Evolutionary conservation across 2,329 filamentous ascomycete genomes (phyloP).

Genomic region (Huntiella savannae): DNA sequence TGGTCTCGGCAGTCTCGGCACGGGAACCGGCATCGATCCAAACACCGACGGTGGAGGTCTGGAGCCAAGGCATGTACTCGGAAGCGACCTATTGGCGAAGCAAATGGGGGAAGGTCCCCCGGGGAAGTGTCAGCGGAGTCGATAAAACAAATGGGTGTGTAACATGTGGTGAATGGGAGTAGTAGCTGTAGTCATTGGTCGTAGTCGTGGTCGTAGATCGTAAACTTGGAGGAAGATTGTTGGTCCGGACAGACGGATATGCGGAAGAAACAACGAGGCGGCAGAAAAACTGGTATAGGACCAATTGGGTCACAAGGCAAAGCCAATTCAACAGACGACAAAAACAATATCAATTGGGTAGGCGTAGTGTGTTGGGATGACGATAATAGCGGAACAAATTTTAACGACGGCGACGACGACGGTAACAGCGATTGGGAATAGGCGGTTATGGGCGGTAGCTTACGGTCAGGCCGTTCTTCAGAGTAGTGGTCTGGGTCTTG

Average conservation of each 20-base stretch:
- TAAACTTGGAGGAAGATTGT: too few relatives aligned
- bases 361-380: too few relatives aligned
- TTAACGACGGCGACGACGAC: neutral
- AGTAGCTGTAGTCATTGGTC: neutral
- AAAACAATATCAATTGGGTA: too few relatives aligned
- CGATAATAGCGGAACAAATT: too few relatives aligned
- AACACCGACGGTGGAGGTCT: constrained; percentile 94
- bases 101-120: neutral
- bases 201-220: neutral
- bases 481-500: constrained; percentile 88
- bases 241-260: too few relatives aligned
- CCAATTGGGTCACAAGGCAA: too few relatives aligned
- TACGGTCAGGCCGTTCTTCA: constrained; percentile 95
- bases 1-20: constrained; percentile 95
- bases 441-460: constrained; percentile 15
- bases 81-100: constrained; percentile 58
- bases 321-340: too few relatives aligned
- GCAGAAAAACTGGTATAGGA: too few relatives aligned
- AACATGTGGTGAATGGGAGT: neutral
- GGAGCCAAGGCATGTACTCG: constrained; percentile 93
- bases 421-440: neutral
- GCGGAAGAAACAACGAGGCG: too few relatives aligned
- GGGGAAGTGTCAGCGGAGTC: neutral
- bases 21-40: constrained; percentile 99
- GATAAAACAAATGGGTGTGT: neutral